Conservation (phyloP, 2,329 filamentous ascomycete species). For the Curvularia sp. region DNA sequence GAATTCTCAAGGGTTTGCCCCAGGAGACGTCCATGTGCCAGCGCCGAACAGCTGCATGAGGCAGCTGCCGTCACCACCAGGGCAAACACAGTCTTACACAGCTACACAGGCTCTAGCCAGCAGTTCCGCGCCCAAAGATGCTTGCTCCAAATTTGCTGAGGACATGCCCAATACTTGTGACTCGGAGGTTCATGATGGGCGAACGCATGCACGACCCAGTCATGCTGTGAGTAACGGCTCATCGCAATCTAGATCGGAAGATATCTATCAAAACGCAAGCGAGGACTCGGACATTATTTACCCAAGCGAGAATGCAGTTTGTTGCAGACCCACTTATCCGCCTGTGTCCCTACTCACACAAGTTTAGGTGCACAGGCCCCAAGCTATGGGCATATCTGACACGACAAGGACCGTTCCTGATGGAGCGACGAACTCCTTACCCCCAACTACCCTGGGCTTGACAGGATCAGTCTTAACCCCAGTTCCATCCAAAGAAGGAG, state of each 20-base stretch:
- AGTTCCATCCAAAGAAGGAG: not conserved
- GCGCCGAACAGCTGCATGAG: not conserved
- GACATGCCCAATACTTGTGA: not conserved
- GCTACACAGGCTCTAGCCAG: not conserved
- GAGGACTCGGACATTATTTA: not conserved
- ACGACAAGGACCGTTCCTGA: not conserved
- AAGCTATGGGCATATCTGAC: not conserved
- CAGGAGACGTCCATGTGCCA: not conserved
- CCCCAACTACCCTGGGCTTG: not conserved
- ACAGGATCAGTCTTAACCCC: not conserved
- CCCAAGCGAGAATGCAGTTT: slow-evolving; percentile 15
- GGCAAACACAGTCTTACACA: not conserved
- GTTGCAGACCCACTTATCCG: slow-evolving; percentile 11
- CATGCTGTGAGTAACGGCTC: not conserved
- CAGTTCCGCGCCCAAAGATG: not conserved
- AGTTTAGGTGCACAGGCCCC: slow-evolving; percentile 1
- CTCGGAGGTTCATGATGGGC: not conserved
- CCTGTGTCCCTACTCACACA: slow-evolving; percentile 15
- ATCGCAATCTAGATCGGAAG: not conserved
- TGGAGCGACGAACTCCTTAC: not conserved
- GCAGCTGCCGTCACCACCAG: not conserved
- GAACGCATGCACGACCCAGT: not conserved
- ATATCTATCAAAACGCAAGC: not conserved
- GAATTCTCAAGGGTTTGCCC: not conserved
- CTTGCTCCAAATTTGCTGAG: not conserved